Evolutionary conservation across 768 basidiomycete species (phyloP).

Genomic region (Psilocybe azurescens): DNA sequence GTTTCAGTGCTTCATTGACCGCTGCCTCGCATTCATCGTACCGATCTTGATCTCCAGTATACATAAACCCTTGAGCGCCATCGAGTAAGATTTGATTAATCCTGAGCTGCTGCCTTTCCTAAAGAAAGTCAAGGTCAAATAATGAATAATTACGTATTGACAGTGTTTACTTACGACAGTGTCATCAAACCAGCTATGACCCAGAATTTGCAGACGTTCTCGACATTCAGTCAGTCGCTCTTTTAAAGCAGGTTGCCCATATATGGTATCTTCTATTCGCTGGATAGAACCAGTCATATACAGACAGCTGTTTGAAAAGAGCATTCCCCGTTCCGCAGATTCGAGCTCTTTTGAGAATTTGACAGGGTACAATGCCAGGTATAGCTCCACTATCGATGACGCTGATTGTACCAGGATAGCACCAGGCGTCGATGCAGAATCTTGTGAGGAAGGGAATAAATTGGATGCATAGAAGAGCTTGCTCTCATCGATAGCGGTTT

Average conservation of each 20-base stretch:
- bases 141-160: neutral
- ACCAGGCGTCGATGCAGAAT: constrained; percentile 47
- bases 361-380: constrained; percentile 79
- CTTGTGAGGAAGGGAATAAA: constrained; percentile 46
- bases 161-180: constrained; percentile 57
- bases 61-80: constrained; percentile 68
- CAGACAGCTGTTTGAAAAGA: constrained; percentile 82
- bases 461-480: constrained; percentile 63
- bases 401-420: constrained; percentile 64
- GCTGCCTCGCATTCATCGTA: constrained; percentile 80
- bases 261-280: constrained; percentile 38
- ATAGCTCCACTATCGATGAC: constrained; percentile 74
- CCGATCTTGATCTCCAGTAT: constrained; percentile 71
- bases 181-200: constrained; percentile 74
- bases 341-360: constrained; percentile 53
- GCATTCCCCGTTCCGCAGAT: constrained; percentile 63
- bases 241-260: constrained; percentile 35
- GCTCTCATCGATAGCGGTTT: constrained; percentile 71
- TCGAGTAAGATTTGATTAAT: constrained; percentile 52
- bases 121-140: constrained; percentile 7
- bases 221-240: constrained; percentile 58
- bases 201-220: constrained; percentile 55
- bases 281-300: constrained; percentile 65
- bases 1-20: constrained; percentile 63
- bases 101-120: constrained; percentile 56